A percentile compares a stretch with the other conserved stretches of the same genome.
Evolutionary conservation across 2,329 filamentous ascomycete species (phyloP).

Genomic region (Colletotrichum liaoningense): DNA sequence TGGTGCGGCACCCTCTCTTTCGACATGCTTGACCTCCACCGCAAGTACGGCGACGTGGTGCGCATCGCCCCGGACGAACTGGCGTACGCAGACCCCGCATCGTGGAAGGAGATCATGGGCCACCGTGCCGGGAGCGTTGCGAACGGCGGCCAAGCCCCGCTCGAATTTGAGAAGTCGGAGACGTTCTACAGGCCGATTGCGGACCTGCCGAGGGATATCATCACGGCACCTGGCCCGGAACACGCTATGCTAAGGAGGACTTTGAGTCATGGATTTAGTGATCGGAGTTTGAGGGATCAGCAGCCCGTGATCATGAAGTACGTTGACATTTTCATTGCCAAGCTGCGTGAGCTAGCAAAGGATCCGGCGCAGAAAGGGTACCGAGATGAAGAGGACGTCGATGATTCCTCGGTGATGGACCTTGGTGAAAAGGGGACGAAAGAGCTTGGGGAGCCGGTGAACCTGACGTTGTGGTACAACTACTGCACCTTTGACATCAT

Average conservation of each 20-base stretch:
- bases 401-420: not conserved
- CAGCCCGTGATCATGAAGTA: conserved; percentile 48
- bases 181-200: conserved; percentile 21
- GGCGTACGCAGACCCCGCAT: conserved; percentile 50
- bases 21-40: conserved; percentile 41
- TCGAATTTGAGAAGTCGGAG: conserved; percentile 22
- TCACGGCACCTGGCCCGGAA: conserved; percentile 2
- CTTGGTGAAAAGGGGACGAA: not conserved
- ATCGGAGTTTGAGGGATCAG: conserved; percentile 39
- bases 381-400: not conserved
- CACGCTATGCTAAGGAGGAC: conserved; percentile 31
- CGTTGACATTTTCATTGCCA: conserved; percentile 51
- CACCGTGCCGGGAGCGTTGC: conserved; percentile 25
- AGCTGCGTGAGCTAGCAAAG: conserved; percentile 45
- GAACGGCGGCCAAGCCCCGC: not conserved
- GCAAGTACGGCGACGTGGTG: conserved; percentile 56
- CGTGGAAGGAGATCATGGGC: conserved; percentile 55
- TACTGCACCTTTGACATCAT: conserved; percentile 45
- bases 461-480: conserved; percentile 44
- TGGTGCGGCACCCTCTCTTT: conserved; percentile 14
- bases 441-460: conserved; percentile 5
- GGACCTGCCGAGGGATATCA: conserved; percentile 36
- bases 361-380: not conserved
- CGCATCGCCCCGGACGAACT: conserved; percentile 59
- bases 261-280: conserved; percentile 40